phyloP scores from a whole-genome alignment of 106 monocot species.

The Ottelia alismoides region DNA sequence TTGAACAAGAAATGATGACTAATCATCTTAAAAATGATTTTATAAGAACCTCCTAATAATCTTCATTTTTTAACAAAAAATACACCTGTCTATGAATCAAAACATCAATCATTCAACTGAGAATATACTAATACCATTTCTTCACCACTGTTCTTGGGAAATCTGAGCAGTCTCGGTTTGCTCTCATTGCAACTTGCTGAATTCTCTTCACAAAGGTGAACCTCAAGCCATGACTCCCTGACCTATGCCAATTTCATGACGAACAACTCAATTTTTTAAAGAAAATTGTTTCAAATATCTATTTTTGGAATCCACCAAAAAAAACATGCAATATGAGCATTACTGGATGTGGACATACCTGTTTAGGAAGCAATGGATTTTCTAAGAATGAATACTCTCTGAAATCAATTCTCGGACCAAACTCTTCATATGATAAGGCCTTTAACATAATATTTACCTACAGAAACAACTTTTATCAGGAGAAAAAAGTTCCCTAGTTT shows the following conservation, averaged over 20 bases:
- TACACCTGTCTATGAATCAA: neutral
- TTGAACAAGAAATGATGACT: too few species aligned
- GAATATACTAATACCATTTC: conserved; percentile 46
- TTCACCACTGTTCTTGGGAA: conserved; percentile 54
- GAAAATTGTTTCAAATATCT: too few species aligned
- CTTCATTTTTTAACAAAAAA: too few species aligned
- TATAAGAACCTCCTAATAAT: too few species aligned
- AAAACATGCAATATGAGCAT: neutral
- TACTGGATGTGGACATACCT: conserved; percentile 20
- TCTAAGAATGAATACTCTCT: conserved; percentile 81
- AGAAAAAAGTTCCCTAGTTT: too few species aligned
- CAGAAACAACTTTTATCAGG: too few species aligned
- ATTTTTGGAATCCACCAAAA: too few species aligned
- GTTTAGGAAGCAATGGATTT: conserved; percentile 53
- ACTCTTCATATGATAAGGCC: conserved; percentile 49
- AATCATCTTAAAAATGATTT: too few species aligned
- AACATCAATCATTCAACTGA: too few species aligned
- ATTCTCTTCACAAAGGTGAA: conserved; percentile 45
- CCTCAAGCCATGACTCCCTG: conserved; percentile 64
- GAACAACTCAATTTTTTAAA: too few species aligned
- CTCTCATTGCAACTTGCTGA: conserved; percentile 35
- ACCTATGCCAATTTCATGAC: too few species aligned
- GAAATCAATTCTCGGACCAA: conserved; percentile 71
- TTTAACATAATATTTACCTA: conserved; percentile 71
- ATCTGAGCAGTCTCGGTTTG: conserved; percentile 20